These are phyloP conservation scores for Mycena crocata DNA, from an alignment of 768 basidiomycete genomes.

Conservation along the genomic window DNA sequence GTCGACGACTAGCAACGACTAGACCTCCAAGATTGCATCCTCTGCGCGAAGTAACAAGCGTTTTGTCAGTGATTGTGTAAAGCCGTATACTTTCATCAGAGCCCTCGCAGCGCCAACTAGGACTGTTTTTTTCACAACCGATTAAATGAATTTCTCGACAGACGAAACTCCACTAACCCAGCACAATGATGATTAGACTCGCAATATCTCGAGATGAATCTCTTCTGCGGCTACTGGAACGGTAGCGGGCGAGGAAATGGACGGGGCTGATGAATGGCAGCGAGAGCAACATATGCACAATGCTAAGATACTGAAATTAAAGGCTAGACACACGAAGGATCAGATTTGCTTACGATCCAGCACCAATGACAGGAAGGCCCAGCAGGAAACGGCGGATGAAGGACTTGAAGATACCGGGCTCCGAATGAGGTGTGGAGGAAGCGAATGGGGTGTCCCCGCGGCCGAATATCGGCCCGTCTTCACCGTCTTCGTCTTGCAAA, in stretches of 20 bases:
- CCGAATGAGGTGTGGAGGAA: conserved; percentile 37
- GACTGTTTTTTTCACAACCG: background rate
- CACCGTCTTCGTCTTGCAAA: conserved; percentile 66
- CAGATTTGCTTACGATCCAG: conserved; percentile 58
- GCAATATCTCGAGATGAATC: conserved; percentile 71
- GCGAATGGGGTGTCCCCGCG: conserved; percentile 24
- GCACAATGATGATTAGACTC: conserved; percentile 70
- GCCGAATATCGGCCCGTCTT: conserved; percentile 45
- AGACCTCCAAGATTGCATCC: conserved; percentile 83
- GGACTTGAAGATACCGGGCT: conserved; percentile 61
- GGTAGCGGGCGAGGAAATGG: conserved; percentile 76
- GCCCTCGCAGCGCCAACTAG: conserved; percentile 53
- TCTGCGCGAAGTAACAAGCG: conserved; percentile 77
- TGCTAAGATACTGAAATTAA: conserved; percentile 16
- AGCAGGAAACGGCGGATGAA: conserved; percentile 80
- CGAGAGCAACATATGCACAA: conserved; percentile 78
- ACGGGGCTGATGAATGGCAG: conserved; percentile 74
- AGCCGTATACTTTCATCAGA: conserved; percentile 73
- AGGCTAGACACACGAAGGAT: background rate
- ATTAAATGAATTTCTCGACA: too few species aligned
- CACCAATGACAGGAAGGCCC: conserved; percentile 83
- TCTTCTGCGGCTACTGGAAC: conserved; percentile 65
- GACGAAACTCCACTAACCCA: conserved; percentile 72
- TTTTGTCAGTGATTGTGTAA: conserved; percentile 70
- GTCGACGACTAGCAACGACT: conserved; percentile 51